Percentiles rank a stretch among this genome's conserved stretches.
phyloP scores from a whole-genome alignment of 1,284 basidiomycete genomes.

The Ceratobasidium theobromae region DNA sequence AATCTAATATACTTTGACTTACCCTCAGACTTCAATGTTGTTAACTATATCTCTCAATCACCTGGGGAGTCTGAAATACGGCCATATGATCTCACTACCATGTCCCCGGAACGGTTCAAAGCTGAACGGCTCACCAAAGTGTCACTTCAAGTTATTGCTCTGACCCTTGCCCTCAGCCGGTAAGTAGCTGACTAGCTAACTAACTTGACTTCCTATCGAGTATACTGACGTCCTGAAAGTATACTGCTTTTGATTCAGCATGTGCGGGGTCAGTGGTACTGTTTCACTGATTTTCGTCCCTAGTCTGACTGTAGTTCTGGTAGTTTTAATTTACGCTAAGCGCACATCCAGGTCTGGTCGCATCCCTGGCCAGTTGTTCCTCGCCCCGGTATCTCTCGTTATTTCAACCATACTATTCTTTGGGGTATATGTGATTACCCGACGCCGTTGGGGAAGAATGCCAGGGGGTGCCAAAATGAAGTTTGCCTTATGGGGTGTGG shows the following conservation, averaged over 20 bases:
- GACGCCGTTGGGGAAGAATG: background rate
- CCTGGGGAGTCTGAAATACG: background rate
- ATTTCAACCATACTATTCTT: conserved; percentile 1
- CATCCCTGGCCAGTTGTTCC: background rate
- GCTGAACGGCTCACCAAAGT: background rate
- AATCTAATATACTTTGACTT: background rate
- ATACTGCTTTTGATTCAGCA: background rate
- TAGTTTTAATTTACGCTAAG: conserved; percentile 1
- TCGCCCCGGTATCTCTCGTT: background rate
- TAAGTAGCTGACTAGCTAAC: background rate
- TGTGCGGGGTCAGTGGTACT: background rate
- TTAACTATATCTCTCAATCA: background rate
- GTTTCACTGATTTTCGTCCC: background rate
- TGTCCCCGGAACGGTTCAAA: background rate
- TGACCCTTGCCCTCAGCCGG: conserved; percentile 10
- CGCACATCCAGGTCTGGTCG: background rate
- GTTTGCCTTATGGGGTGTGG: background rate
- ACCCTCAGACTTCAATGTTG: background rate
- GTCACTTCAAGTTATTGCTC: background rate
- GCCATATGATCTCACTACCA: background rate
- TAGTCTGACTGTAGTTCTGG: background rate
- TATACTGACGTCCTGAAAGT: background rate
- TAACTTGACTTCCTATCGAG: background rate
- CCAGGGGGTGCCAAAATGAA: background rate
- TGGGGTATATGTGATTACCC: background rate